A percentile compares a stretch with the other conserved stretches of the same genome.
Evolutionary conservation across 2,329 filamentous ascomycete species (phyloP).

Genomic region (Colletotrichum plurivorum): DNA sequence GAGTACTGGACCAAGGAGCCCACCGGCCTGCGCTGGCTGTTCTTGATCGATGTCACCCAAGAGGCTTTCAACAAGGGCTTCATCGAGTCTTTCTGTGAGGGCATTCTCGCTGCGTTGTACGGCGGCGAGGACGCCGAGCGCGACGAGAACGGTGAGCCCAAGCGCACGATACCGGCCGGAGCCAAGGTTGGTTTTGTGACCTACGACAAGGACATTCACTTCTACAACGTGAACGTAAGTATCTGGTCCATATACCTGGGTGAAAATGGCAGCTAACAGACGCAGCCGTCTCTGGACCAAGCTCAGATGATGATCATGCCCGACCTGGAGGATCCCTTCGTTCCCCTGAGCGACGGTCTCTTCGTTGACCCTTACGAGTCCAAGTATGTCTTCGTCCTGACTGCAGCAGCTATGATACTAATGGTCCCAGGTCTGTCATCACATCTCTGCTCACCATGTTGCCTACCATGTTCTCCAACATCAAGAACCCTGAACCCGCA

Average conservation of each 20-base stretch:
- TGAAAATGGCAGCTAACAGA: background rate
- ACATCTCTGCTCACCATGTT: slow-evolving; percentile 87
- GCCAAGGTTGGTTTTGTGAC: slow-evolving; percentile 95
- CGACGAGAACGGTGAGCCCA: slow-evolving; percentile 66
- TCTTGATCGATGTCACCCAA: slow-evolving; percentile 93
- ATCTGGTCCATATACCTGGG: background rate
- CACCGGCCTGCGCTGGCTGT: slow-evolving; percentile 88
- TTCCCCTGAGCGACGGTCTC: slow-evolving; percentile 90
- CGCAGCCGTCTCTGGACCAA: slow-evolving; percentile 79
- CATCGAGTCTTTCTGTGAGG: slow-evolving; percentile 90
- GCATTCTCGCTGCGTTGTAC: slow-evolving; percentile 88
- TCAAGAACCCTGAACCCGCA: slow-evolving; percentile 93
- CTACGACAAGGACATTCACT: slow-evolving; percentile 96
- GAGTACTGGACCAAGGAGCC: slow-evolving; percentile 99
- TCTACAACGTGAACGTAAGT: slow-evolving; percentile 92
- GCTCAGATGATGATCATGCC: slow-evolving; percentile 99
- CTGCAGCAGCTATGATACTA: slow-evolving; percentile 42
- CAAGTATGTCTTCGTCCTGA: slow-evolving; percentile 63
- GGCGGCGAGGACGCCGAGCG: slow-evolving; percentile 72
- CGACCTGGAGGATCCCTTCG: slow-evolving; percentile 95
- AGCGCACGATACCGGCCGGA: slow-evolving; percentile 78
- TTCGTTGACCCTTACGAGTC: slow-evolving; percentile 96
- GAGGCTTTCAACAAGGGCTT: slow-evolving; percentile 94
- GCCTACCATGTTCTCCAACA: slow-evolving; percentile 86
- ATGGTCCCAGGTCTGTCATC: slow-evolving; percentile 75